These are phyloP conservation scores for Rhypophila decipiens DNA, from an alignment of 495 filamentous ascomycete genomes.

Conservation along the genomic window DNA sequence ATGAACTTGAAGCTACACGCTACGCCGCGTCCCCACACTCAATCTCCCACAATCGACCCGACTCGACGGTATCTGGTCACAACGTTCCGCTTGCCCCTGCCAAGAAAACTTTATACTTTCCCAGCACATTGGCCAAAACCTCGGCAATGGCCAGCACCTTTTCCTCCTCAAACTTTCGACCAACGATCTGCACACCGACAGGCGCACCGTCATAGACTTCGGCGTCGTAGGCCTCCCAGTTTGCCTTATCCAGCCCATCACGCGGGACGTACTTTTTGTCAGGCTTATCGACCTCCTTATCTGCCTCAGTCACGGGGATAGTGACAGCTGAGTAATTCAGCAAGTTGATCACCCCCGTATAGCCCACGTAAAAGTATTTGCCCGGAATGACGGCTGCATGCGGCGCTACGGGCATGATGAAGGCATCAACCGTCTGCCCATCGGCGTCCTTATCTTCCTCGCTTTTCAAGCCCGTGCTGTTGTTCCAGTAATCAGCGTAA, in stretches of 20 bases:
- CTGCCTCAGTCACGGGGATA: conserved; percentile 41
- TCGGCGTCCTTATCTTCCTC: conserved; percentile 14
- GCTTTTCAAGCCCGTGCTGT: conserved; percentile 4
- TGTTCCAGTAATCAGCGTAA: conserved; percentile 36
- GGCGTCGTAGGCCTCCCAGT: conserved; percentile 38
- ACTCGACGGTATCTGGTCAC: too few species aligned
- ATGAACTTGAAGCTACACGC: too few species aligned
- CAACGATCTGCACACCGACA: conserved; percentile 44
- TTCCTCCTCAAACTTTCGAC: conserved; percentile 43
- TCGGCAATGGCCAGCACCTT: conserved; percentile 34
- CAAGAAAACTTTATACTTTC: too few species aligned
- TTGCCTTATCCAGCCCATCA: conserved; percentile 26
- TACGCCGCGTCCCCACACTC: too few species aligned
- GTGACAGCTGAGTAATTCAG: conserved; percentile 39
- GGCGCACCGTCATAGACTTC: conserved; percentile 43
- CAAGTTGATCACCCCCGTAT: conserved; percentile 35
- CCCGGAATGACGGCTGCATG: conserved; percentile 45
- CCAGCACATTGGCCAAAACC: too few species aligned
- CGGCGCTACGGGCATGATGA: conserved; percentile 49
- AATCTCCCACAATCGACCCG: too few species aligned
- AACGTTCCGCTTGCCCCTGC: too few species aligned
- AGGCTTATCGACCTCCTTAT: conserved; percentile 28
- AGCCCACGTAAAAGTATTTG: conserved; percentile 25
- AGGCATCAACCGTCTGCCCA: conserved; percentile 39
- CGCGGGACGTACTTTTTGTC: conserved; percentile 25